Conservation (phyloP, 495 filamentous ascomycete species). For the Penicillium malachiteum region DNA sequence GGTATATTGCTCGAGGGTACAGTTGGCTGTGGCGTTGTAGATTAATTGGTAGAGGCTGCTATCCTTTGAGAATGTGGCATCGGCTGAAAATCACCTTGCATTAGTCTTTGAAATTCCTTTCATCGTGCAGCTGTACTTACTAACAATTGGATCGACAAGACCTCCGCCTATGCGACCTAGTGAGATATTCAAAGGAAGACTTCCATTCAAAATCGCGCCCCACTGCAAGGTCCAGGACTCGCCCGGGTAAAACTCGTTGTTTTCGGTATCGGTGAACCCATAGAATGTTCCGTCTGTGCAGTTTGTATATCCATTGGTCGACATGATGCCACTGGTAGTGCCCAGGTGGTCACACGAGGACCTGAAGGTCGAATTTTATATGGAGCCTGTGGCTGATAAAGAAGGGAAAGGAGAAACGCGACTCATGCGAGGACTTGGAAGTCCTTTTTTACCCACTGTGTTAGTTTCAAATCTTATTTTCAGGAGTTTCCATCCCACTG, state of each 20-base stretch:
- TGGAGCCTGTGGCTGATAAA: not conserved
- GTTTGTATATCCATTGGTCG: slow-evolving; percentile 4
- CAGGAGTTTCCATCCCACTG: too few relatives aligned
- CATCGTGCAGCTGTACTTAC: not conserved
- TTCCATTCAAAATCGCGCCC: slow-evolving; percentile 3
- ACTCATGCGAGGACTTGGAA: not conserved
- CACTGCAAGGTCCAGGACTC: slow-evolving; percentile 2
- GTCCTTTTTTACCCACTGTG: too few relatives aligned
- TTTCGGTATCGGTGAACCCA: slow-evolving; percentile 1
- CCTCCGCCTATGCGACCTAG: slow-evolving; percentile 1
- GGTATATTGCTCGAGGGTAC: slow-evolving; percentile 6
- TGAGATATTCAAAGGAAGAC: not conserved
- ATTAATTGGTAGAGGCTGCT: slow-evolving; percentile 5
- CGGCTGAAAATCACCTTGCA: not conserved
- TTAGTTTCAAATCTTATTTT: too few relatives aligned
- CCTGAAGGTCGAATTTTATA: not conserved
- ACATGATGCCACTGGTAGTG: slow-evolving; percentile 1
- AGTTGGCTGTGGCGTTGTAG: slow-evolving; percentile 3
- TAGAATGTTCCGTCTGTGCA: slow-evolving; percentile 4
- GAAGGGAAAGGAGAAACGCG: not conserved
- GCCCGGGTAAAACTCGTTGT: slow-evolving; percentile 6
- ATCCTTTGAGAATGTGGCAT: not conserved
- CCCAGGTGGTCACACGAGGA: not conserved
- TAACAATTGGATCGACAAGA: slow-evolving; percentile 2
- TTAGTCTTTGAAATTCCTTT: not conserved